Conservation (phyloP, 2,329 filamentous ascomycete genomes). For the Davidsoniella australis region DNA sequence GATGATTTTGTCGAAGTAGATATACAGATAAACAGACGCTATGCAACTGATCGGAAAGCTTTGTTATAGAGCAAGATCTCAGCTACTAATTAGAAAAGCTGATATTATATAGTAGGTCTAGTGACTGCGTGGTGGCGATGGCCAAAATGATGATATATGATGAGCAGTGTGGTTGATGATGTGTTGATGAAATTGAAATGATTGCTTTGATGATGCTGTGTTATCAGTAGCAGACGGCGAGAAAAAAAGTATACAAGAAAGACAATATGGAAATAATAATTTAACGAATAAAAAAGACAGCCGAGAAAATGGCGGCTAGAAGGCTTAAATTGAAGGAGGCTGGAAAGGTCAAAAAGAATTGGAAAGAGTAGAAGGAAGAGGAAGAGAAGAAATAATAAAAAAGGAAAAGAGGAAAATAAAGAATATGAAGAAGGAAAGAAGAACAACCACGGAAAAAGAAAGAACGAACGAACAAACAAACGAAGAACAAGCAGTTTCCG, state of each 20-base stretch:
- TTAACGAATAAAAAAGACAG: neutral
- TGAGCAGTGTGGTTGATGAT: neutral
- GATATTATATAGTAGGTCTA: neutral
- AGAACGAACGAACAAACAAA: neutral
- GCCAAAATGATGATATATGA: neutral
- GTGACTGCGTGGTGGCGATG: neutral
- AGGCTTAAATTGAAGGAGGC: constrained; percentile 10
- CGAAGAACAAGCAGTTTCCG: neutral
- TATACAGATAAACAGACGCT: neutral
- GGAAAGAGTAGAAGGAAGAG: constrained; percentile 6
- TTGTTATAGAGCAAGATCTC: too few relatives aligned
- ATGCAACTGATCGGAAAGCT: too few relatives aligned
- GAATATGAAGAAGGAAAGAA: constrained; percentile 1
- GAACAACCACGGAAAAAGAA: neutral
- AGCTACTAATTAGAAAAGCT: neutral
- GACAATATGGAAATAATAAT: neutral
- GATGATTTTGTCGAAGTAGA: constrained; percentile 23
- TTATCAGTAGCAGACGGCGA: neutral
- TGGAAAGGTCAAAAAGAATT: constrained; percentile 5
- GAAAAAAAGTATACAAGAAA: neutral
- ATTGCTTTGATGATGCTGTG: neutral
- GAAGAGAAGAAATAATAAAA: constrained; percentile 1
- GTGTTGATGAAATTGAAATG: neutral
- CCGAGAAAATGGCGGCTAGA: neutral
- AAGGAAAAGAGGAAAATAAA: constrained; percentile 1